These are phyloP conservation scores for Baorangia bicolor DNA, from an alignment of 768 basidiomycete species.

Conservation along the genomic window DNA sequence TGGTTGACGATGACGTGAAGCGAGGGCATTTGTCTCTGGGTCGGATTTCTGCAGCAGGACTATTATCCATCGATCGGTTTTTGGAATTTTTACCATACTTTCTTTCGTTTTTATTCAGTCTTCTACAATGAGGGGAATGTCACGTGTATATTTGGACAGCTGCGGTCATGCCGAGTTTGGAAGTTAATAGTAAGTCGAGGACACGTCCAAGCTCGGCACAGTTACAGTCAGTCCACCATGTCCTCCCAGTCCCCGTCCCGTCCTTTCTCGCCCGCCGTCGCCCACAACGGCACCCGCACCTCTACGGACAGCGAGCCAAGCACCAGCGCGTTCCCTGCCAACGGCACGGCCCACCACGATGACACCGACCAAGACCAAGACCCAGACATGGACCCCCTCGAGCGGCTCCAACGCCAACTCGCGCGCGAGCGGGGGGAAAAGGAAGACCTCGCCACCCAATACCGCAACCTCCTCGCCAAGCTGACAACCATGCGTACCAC, in stretches of 20 bases:
- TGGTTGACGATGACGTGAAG: constrained; percentile 49
- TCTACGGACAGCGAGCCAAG: constrained; percentile 47
- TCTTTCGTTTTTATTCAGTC: neutral
- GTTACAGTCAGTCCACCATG: constrained; percentile 8
- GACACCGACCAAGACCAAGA: constrained; percentile 45
- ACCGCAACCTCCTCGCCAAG: constrained; percentile 82
- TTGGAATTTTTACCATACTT: neutral
- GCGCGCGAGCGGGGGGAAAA: constrained; percentile 79
- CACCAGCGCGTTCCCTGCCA: constrained; percentile 22
- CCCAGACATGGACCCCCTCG: constrained; percentile 47
- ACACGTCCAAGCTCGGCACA: constrained; percentile 9
- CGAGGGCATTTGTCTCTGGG: neutral
- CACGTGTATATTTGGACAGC: constrained; percentile 9
- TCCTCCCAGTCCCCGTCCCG: constrained; percentile 30
- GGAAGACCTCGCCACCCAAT: constrained; percentile 82
- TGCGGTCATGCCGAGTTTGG: constrained; percentile 11
- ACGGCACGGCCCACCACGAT: constrained; percentile 36
- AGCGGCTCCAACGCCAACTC: constrained; percentile 71
- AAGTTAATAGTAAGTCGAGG: constrained; percentile 1
- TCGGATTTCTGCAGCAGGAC: neutral
- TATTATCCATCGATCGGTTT: neutral
- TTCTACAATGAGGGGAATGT: neutral
- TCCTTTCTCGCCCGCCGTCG: constrained; percentile 30
- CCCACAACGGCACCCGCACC: constrained; percentile 26
- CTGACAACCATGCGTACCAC: constrained; percentile 92